Base-by-base conservation (phyloP, 192 early-diverging fungal species). In the Linnemannia elongata region DNA sequence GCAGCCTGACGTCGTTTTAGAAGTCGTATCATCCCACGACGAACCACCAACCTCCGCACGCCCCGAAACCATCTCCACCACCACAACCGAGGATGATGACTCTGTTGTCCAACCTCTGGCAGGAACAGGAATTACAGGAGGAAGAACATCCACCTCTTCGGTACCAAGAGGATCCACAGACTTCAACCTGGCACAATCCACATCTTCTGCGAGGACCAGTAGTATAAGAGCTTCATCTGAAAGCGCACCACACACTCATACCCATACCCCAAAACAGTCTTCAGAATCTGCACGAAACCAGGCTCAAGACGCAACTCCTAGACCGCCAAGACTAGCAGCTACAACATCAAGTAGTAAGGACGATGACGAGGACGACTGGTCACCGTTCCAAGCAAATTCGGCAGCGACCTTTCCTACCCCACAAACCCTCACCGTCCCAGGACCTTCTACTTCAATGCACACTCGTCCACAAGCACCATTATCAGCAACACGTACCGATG, bases 321-420 rank as follows among this genome's bases (percentile, higher is more conserved):
- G 52, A 72, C 17, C 45, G 24, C 60, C 33, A 30, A 6, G 45
- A 12, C 10, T 22, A 35, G 10, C 66, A 33, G 36, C 33, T 45
- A n/a, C 74, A 75, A 9, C 70, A 49, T 68, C 45, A 54, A 71
- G 36, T 18, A 41, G 13, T 70, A 72, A 55, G 1, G 52, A 54
- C 1, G 72, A 73, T 2, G 79, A 74, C 13, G 66, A 79, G 2
- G 69, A 68, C 35, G 80, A 76, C 49, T 81, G 80, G 80, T 76
- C 74, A 35, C 80, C 80, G 1, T 81, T 81, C 45, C 80, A 81
- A 36, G 80, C 80, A n/a, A 81, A 81, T 42, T 47, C 71, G 38
- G 6, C 60, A 44, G 41, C 79, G 6, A 20, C 27, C 27, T 72
- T 49, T 8, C 7, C 8, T 7, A n/a, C 13, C 27, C 36, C 69